phyloP scores from a whole-genome alignment of 345 rosid species.

The Draba incana region DNA sequence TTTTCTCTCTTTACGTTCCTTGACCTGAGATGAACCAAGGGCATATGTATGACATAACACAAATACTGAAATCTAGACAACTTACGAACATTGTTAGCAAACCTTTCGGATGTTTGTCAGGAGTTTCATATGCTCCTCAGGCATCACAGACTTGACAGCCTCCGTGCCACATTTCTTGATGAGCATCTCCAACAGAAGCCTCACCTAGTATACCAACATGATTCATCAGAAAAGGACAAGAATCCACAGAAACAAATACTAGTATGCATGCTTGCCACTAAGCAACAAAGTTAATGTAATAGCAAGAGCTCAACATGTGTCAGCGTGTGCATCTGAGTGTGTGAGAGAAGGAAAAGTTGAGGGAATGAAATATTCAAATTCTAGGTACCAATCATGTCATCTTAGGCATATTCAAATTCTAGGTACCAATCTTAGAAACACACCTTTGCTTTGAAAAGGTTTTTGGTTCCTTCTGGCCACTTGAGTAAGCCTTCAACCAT shows the following conservation, averaged over 20 bases:
- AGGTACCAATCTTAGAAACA: constrained; percentile 16
- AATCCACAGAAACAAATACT: constrained; percentile 13
- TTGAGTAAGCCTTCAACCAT: constrained; percentile 84
- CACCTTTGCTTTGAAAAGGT: constrained; percentile 92
- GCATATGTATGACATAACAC: constrained; percentile 19
- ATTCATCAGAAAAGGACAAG: constrained; percentile 17
- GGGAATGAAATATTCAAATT: background rate
- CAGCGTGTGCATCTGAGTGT: background rate
- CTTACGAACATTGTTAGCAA: constrained; percentile 23
- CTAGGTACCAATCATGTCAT: background rate
- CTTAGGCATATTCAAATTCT: background rate
- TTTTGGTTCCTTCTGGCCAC: constrained; percentile 85
- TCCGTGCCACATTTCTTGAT: constrained; percentile 87
- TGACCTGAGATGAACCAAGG: constrained; percentile 55
- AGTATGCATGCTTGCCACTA: constrained; percentile 3
- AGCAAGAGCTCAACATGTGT: constrained; percentile 14
- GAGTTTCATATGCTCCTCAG: constrained; percentile 94
- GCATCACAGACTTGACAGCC: constrained; percentile 97
- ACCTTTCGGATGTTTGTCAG: constrained; percentile 96
- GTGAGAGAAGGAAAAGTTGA: constrained; percentile 7
- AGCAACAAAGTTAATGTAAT: constrained; percentile 13
- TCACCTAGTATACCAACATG: constrained; percentile 57
- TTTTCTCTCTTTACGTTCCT: constrained; percentile 77
- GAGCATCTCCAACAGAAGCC: constrained; percentile 94
- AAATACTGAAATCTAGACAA: constrained; percentile 14